Conservation (phyloP, 495 filamentous ascomycete species). For the Xylaria intraflava region DNA sequence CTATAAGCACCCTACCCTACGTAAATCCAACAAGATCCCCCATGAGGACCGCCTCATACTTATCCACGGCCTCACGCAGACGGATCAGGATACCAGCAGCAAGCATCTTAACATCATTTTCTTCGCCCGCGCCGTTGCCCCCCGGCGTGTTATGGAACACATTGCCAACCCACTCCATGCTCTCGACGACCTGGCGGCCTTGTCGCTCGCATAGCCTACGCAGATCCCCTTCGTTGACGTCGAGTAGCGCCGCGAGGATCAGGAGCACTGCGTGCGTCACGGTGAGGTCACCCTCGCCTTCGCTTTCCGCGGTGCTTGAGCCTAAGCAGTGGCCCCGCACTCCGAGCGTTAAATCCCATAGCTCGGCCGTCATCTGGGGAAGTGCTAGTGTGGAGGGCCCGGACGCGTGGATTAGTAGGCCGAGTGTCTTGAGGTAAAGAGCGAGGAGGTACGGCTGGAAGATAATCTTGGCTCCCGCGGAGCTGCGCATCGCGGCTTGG, state of each 20-base stretch:
- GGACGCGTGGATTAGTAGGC: slow-evolving; percentile 57
- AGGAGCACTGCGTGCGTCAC: slow-evolving; percentile 72
- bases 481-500: slow-evolving; percentile 43
- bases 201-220: slow-evolving; percentile 60
- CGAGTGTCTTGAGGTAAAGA: slow-evolving; percentile 58
- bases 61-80: slow-evolving; percentile 70
- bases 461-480: slow-evolving; percentile 41
- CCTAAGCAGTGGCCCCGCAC: slow-evolving; percentile 33
- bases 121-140: slow-evolving; percentile 44
- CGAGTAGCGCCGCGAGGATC: slow-evolving; percentile 70
- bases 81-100: slow-evolving; percentile 79
- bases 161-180: slow-evolving; percentile 40
- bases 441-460: slow-evolving; percentile 56
- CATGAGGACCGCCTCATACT: slow-evolving; percentile 62
- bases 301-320: not conserved
- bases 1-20: not conserved
- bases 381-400: slow-evolving; percentile 56
- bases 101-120: slow-evolving; percentile 60
- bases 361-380: slow-evolving; percentile 61
- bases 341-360: slow-evolving; percentile 59
- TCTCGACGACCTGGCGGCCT: slow-evolving; percentile 50
- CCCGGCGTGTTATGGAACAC: slow-evolving; percentile 38
- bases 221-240: slow-evolving; percentile 77
- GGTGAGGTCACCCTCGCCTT: slow-evolving; percentile 41
- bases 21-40: slow-evolving; percentile 52